Percentiles rank a stretch among this genome's conserved stretches.
phyloP scores from a whole-genome alignment of 768 basidiomycete species.

The Suillus lakei region DNA sequence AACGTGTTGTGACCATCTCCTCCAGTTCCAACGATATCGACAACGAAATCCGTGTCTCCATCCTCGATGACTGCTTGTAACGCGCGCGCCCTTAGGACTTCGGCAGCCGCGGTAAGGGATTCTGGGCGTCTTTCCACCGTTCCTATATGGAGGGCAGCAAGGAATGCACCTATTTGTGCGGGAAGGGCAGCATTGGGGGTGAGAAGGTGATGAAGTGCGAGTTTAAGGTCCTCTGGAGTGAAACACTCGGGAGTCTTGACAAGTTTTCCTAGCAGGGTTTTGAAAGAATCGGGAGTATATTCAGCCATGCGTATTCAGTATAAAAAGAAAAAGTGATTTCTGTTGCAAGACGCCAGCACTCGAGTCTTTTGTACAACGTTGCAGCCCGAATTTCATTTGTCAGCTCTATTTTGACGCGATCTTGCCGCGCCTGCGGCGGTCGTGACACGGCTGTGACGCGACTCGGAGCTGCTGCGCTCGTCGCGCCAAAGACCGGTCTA shows the following conservation, averaged over 20 bases:
- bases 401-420: too few species aligned
- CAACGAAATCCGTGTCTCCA: conserved; percentile 71
- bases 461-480: too few species aligned
- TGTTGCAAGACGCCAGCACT: neutral
- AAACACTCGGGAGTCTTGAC: conserved; percentile 84
- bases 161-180: conserved; percentile 86
- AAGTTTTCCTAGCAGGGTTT: conserved; percentile 74
- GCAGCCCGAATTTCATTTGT: too few species aligned
- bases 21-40: conserved; percentile 48
- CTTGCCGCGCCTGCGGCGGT: too few species aligned
- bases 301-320: conserved; percentile 22
- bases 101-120: conserved; percentile 78
- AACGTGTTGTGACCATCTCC: conserved; percentile 96
- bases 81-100: conserved; percentile 71
- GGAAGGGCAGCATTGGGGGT: conserved; percentile 66
- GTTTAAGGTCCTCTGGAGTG: conserved; percentile 72
- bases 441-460: too few species aligned
- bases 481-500: too few species aligned
- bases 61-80: conserved; percentile 64
- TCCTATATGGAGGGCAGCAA: conserved; percentile 83
- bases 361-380: neutral
- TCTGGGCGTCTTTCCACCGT: conserved; percentile 78
- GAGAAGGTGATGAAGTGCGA: conserved; percentile 76
- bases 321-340: too few species aligned
- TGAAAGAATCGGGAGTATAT: conserved; percentile 65